Conservation (phyloP, 306 rosid genomes). For the Carpinus viminea region DNA sequence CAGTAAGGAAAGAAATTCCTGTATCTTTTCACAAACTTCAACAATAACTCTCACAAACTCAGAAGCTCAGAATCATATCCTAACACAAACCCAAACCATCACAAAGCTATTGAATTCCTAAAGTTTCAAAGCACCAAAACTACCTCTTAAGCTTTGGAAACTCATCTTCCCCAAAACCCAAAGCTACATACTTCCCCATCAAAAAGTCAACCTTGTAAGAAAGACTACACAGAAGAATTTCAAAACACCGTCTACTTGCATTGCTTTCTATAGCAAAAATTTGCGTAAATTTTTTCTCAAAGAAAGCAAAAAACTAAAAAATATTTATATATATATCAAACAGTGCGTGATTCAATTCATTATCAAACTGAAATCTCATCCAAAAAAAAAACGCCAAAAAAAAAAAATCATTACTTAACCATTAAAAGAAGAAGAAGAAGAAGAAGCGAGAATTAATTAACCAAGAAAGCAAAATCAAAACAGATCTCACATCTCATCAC, state of each 20-base stretch:
- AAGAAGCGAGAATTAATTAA: neutral
- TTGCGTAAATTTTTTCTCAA: conserved; percentile 16
- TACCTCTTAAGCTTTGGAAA: neutral
- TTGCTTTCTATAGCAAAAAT: conserved; percentile 26
- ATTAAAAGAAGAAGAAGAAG: neutral
- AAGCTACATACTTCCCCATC: conserved; percentile 19
- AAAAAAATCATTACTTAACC: neutral
- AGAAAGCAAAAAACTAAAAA: neutral
- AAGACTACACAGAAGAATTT: conserved; percentile 32
- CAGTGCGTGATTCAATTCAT: neutral
- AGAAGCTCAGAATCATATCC: neutral
- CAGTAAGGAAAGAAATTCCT: neutral
- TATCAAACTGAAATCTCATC: neutral
- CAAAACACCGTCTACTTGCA: conserved; percentile 13
- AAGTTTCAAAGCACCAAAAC: neutral
- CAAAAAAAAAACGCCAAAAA: neutral
- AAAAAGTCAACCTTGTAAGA: conserved; percentile 15
- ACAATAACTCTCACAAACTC: neutral
- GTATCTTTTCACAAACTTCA: neutral
- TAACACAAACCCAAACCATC: neutral
- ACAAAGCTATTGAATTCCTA: neutral
- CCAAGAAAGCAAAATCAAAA: neutral
- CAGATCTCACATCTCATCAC: conserved; percentile 16
- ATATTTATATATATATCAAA: conserved; percentile 6
- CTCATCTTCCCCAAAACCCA: neutral